These are phyloP conservation scores for Polysphondylium violaceum DNA, from an alignment of 78 protist genomes.

Conservation along the genomic window DNA sequence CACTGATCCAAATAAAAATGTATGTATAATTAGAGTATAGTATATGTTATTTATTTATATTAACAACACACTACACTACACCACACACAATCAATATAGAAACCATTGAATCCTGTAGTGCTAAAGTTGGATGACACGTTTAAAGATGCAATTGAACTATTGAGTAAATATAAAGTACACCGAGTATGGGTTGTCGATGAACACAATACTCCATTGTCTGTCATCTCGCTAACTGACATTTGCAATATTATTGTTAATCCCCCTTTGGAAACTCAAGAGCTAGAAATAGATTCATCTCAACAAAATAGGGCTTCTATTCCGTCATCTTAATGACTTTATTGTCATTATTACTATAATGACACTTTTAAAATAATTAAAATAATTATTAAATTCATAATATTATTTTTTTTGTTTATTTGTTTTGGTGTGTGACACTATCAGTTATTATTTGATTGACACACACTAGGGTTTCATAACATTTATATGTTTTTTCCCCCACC, in stretches of 20 bases:
- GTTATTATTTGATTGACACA: background rate
- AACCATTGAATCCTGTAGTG: slow-evolving; percentile 27
- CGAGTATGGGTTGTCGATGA: slow-evolving; percentile 64
- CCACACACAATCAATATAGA: slow-evolving; percentile 1
- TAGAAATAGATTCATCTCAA: background rate
- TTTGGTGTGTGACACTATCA: background rate
- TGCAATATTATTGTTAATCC: slow-evolving; percentile 31
- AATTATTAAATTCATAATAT: background rate
- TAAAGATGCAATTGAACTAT: slow-evolving; percentile 33
- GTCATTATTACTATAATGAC: background rate
- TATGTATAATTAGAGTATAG: background rate
- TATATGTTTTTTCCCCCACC: too few relatives aligned
- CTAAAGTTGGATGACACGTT: slow-evolving; percentile 5
- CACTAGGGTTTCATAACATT: too few relatives aligned
- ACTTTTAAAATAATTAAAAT: background rate
- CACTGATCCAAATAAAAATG: slow-evolving; percentile 32
- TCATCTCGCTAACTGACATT: slow-evolving; percentile 45
- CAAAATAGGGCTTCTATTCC: too few relatives aligned
- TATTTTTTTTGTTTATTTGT: slow-evolving; percentile 8
- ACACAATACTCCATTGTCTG: slow-evolving; percentile 16
- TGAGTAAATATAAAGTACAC: slow-evolving; percentile 29
- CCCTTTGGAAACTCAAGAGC: too few relatives aligned
- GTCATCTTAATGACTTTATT: too few relatives aligned
- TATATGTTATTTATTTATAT: background rate
- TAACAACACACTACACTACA: background rate